Evolutionary conservation across 225 moss, liverwort and hornwort species (phyloP), one percentile per base, ranked within the genome.

Genomic region (Takakia lepidozioides): DNA sequence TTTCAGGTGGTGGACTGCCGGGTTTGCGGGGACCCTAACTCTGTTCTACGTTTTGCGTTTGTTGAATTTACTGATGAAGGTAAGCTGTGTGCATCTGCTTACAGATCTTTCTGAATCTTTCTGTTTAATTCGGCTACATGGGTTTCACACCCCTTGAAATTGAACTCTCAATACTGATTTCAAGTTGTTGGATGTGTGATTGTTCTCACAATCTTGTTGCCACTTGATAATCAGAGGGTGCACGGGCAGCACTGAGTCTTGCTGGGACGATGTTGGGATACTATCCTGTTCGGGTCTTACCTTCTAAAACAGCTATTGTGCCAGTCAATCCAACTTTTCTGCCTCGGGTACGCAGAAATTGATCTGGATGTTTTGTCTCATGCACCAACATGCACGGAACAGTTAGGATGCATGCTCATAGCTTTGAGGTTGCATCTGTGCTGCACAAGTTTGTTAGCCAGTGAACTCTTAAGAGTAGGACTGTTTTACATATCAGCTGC

Each of bases 41-140:
- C 87, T 6, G 95, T 95, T 36, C 87, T 90, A 34, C 87, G 95
- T 8, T 95, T 95, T 63, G 95, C 90, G 2, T 95, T 95, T 60
- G 90, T 95, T 36, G 95, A 95, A 67, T 95, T 95, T 57, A 95
- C 95, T 3, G 93, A 90, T 43, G 89, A 95, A 68, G 89, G 88
- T 83, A 64, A 58, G 60, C 17, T 5, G 48, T 27, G 8, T 29
- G 19, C 39, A 17, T 27, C 9, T 17, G 13, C 2, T 13, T 25
- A 13, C 27, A 15, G 15, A n/a, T 14, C 2, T 8, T 24, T 18
- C 22, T n/a, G n/a, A n/a, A n/a, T n/a, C n/a, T n/a, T n/a, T 19
- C 23, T 43, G 4, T n/a, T n/a, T 4, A 19, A 14, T 22, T 29
- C 28, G 50, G 21, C 11, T 29, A n/a, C 4, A 20, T 40, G 2